A percentile compares a stretch with the other conserved stretches of the same genome.
Evolutionary conservation across 1,284 basidiomycete species (phyloP).

Genomic region (Bondarzewia mesenterica): DNA sequence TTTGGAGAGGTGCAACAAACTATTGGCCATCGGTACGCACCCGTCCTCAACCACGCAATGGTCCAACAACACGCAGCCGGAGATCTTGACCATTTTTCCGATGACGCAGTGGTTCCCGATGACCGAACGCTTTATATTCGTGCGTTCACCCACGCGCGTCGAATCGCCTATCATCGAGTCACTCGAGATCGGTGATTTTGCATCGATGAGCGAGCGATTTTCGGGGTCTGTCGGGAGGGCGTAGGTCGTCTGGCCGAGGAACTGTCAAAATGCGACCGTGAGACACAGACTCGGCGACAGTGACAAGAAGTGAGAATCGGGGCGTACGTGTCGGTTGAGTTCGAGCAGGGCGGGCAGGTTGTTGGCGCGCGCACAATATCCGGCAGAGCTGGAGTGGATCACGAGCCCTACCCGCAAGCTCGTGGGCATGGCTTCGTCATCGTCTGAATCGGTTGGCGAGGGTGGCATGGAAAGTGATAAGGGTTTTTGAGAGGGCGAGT

Average conservation of each 20-base stretch:
- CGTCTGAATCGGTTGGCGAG: conserved; percentile 38
- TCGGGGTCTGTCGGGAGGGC: conserved; percentile 51
- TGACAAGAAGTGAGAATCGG: conserved; percentile 4
- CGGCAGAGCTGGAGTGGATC: conserved; percentile 39
- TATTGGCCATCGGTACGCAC: conserved; percentile 39
- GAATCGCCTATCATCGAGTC: conserved; percentile 82
- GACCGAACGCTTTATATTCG: conserved; percentile 82
- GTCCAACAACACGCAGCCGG: conserved; percentile 85
- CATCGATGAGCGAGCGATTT: conserved; percentile 59
- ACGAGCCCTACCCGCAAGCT: conserved; percentile 56
- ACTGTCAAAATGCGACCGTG: conserved; percentile 25
- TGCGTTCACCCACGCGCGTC: conserved; percentile 77
- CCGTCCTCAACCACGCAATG: conserved; percentile 85
- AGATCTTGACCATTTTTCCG: conserved; percentile 80
- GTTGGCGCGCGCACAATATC: conserved; percentile 72
- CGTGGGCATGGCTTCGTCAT: conserved; percentile 24
- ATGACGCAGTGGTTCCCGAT: conserved; percentile 87
- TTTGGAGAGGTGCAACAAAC: too few relatives aligned
- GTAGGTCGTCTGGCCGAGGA: conserved; percentile 43
- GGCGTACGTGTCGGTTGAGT: conserved; percentile 67
- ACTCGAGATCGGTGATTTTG: conserved; percentile 77
- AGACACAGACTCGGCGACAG: conserved; percentile 2
- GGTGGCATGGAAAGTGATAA: conserved; percentile 16
- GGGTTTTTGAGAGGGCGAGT: conserved; percentile 12
- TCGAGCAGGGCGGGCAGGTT: conserved; percentile 80